phyloP scores from a whole-genome alignment of 192 early-diverging fungal species.

The Podila minutissima region DNA sequence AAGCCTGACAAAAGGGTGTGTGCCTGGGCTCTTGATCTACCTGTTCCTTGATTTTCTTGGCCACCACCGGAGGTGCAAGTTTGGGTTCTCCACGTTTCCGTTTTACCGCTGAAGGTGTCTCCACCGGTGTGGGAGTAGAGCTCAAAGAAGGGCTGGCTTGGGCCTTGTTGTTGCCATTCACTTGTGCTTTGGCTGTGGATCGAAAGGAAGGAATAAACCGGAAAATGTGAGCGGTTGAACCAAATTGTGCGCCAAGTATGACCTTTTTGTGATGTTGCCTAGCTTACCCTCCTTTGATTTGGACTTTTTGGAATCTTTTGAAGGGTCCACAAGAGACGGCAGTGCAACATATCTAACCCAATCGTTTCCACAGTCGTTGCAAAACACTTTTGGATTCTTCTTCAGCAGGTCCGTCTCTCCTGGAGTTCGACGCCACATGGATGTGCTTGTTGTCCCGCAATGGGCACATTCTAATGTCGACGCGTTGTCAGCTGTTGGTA shows the following conservation, averaged over 20 bases:
- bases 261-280: background rate
- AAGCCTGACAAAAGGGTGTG: background rate
- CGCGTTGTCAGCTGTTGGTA: conserved; percentile 28
- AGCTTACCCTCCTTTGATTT: conserved; percentile 17
- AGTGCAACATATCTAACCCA: conserved; percentile 67
- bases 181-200: conserved; percentile 13
- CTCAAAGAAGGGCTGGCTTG: background rate
- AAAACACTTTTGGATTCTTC: conserved; percentile 52
- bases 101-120: conserved; percentile 17
- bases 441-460: conserved; percentile 46
- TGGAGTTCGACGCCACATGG: conserved; percentile 51
- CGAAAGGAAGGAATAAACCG: background rate
- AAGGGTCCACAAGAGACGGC: conserved; percentile 32
- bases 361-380: conserved; percentile 64
- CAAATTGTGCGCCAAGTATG: too few species aligned
- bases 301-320: conserved; percentile 27
- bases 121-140: background rate
- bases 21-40: background rate
- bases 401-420: conserved; percentile 54
- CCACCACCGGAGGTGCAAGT: background rate
- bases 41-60: conserved; percentile 46
- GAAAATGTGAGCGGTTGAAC: background rate
- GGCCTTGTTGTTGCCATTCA: conserved; percentile 7
- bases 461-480: conserved; percentile 50
- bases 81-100: conserved; percentile 28